Percentiles rank a stretch among this genome's conserved stretches.
These are phyloP conservation scores for Dichotomopilus funicola DNA, from an alignment of 2,329 filamentous ascomycete genomes.

Conservation along the genomic window DNA sequence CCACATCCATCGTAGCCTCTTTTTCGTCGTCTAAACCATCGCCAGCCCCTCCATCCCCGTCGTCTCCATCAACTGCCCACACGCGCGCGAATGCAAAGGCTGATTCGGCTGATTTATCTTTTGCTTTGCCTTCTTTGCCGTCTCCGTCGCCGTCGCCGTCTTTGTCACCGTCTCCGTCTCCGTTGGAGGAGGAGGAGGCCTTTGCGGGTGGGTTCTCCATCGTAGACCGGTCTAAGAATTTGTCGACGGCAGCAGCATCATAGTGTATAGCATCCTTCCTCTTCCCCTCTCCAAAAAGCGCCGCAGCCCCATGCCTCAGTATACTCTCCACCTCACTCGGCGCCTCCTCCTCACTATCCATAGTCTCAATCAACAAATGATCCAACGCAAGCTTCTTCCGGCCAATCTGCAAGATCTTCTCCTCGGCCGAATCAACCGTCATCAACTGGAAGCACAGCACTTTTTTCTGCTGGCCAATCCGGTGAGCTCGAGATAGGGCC, in stretches of 20 bases:
- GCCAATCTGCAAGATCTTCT: constrained; percentile 93
- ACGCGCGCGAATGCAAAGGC: constrained; percentile 87
- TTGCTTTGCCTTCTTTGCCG: constrained; percentile 55
- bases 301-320: constrained; percentile 77
- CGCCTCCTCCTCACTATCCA: constrained; percentile 70
- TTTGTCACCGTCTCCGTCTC: constrained; percentile 40
- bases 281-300: constrained; percentile 73
- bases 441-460: constrained; percentile 93
- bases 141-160: constrained; percentile 32
- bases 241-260: constrained; percentile 75
- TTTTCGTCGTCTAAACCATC: constrained; percentile 53
- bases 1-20: constrained; percentile 53
- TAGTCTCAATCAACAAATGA: constrained; percentile 86
- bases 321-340: constrained; percentile 80
- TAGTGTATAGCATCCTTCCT: constrained; percentile 70
- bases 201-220: constrained; percentile 50
- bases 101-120: constrained; percentile 62
- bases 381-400: constrained; percentile 95
- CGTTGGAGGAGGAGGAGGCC: too few relatives aligned
- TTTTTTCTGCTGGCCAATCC: constrained; percentile 93
- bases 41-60: constrained; percentile 62
- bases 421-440: constrained; percentile 81
- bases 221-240: constrained; percentile 78
- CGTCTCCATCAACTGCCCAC: constrained; percentile 56
- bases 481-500: constrained; percentile 86